Evolutionary conservation across 2,329 filamentous ascomycete species (phyloP).

Genomic region (Aspergillus costaricaensis): DNA sequence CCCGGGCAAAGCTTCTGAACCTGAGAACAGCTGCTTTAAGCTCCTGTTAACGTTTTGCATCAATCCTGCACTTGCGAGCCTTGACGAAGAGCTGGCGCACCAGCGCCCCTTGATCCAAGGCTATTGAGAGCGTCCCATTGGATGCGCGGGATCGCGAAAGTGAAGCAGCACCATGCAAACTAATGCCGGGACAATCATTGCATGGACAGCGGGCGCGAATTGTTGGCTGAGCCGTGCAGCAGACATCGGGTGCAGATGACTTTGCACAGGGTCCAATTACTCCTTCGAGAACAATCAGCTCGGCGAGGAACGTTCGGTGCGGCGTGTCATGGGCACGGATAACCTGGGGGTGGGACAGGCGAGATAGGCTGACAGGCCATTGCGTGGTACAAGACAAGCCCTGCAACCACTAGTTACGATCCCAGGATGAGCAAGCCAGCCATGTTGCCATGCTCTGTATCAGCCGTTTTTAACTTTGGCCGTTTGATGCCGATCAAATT

Average conservation of each 20-base stretch:
- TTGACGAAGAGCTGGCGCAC: conserved; percentile 1
- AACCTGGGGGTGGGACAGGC: conserved; percentile 7
- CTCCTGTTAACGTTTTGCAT: conserved; percentile 1
- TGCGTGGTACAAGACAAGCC: conserved; percentile 3
- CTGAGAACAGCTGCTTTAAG: neutral
- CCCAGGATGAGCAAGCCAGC: neutral
- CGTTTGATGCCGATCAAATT: conserved; percentile 8
- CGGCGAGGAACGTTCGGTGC: conserved; percentile 6
- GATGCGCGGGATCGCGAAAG: conserved; percentile 5
- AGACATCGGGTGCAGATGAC: conserved; percentile 23
- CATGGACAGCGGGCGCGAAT: conserved; percentile 19
- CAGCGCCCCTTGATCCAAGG: neutral
- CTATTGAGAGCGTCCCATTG: conserved; percentile 13
- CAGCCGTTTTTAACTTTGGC: neutral
- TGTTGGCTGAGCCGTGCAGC: conserved; percentile 16
- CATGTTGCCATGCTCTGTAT: neutral
- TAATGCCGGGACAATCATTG: conserved; percentile 27
- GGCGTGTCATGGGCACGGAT: conserved; percentile 9
- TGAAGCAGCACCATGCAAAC: conserved; percentile 20
- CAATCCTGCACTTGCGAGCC: neutral
- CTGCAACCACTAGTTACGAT: neutral
- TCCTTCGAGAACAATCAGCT: conserved; percentile 18
- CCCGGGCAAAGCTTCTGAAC: neutral
- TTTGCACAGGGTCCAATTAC: conserved; percentile 15
- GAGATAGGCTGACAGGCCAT: conserved; percentile 11